Evolutionary conservation across 768 basidiomycete species (phyloP).

Genomic region (Suillus alpinus): DNA sequence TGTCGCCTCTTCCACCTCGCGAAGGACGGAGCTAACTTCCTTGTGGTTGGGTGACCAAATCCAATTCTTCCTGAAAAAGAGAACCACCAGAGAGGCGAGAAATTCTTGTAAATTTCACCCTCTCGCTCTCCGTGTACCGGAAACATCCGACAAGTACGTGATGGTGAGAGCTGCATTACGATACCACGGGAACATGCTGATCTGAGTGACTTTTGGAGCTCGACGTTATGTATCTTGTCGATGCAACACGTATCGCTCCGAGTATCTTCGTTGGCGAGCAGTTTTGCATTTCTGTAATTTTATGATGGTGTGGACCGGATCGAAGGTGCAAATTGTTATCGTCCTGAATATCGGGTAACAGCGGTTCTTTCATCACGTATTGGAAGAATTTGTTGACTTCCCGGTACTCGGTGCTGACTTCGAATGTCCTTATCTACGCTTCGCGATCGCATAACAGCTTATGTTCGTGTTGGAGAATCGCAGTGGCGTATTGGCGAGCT

Average conservation of each 20-base stretch:
- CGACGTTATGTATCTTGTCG: constrained; percentile 16
- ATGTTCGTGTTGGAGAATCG: neutral
- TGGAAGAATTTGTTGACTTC: constrained; percentile 9
- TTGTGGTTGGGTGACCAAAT: constrained; percentile 7
- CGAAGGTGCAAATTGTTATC: neutral
- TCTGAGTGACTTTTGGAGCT: constrained; percentile 10
- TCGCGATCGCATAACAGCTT: neutral
- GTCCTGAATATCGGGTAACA: constrained; percentile 1
- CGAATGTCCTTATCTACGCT: neutral
- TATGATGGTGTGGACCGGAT: neutral
- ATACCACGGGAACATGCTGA: constrained; percentile 13
- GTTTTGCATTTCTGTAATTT: constrained; percentile 6
- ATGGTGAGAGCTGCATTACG: constrained; percentile 10
- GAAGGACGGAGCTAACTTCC: neutral
- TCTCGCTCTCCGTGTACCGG: neutral
- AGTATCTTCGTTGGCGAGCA: neutral
- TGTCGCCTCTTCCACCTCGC: constrained; percentile 1
- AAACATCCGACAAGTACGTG: constrained; percentile 8
- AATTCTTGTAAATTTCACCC: constrained; percentile 8
- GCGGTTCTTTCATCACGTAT: too few relatives aligned
- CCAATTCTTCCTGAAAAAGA: constrained; percentile 8
- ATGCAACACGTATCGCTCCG: constrained; percentile 14
- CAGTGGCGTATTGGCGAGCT: neutral
- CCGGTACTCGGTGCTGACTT: neutral
- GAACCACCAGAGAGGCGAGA: constrained; percentile 4